Percentiles rank a stretch among this genome's conserved stretches.
These are phyloP conservation scores for Wickerhamiella occidentalis DNA, from an alignment of 805 yeast genomes.

Conservation along the genomic window DNA sequence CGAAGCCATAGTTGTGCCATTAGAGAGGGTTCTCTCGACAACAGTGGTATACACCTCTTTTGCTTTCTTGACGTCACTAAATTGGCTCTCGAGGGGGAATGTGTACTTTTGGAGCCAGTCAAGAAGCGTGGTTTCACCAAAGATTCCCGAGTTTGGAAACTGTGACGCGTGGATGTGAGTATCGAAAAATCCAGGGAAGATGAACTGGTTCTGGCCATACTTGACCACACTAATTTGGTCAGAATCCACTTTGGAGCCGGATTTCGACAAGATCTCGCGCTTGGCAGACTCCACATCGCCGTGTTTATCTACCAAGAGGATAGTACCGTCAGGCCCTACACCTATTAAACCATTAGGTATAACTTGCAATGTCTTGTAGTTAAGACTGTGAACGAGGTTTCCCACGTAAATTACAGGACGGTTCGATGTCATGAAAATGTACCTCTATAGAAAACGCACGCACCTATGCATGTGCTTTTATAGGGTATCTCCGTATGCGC, in stretches of 20 bases:
- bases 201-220: slow-evolving; percentile 33
- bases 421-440: not conserved
- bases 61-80: slow-evolving; percentile 45
- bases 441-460: not conserved
- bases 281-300: slow-evolving; percentile 9
- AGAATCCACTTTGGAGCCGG: slow-evolving; percentile 19
- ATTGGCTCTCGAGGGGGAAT: slow-evolving; percentile 72
- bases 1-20: slow-evolving; percentile 88
- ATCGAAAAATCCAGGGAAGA: slow-evolving; percentile 73
- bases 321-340: slow-evolving; percentile 46
- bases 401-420: not conserved
- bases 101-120: slow-evolving; percentile 87
- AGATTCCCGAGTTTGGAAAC: slow-evolving; percentile 70
- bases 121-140: slow-evolving; percentile 69
- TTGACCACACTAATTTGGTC: slow-evolving; percentile 18
- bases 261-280: slow-evolving; percentile 13
- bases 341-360: slow-evolving; percentile 47
- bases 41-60: slow-evolving; percentile 50
- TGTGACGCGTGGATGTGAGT: slow-evolving; percentile 82
- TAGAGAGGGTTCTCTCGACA: slow-evolving; percentile 51
- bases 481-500: not conserved
- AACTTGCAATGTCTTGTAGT: slow-evolving; percentile 35
- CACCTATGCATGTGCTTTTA: not conserved
- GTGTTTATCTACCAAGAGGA: slow-evolving; percentile 29
- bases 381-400: slow-evolving; percentile 15